Evolutionary conservation across 106 monocot genomes (phyloP).

Genomic region (Amphibolis antarctica): DNA sequence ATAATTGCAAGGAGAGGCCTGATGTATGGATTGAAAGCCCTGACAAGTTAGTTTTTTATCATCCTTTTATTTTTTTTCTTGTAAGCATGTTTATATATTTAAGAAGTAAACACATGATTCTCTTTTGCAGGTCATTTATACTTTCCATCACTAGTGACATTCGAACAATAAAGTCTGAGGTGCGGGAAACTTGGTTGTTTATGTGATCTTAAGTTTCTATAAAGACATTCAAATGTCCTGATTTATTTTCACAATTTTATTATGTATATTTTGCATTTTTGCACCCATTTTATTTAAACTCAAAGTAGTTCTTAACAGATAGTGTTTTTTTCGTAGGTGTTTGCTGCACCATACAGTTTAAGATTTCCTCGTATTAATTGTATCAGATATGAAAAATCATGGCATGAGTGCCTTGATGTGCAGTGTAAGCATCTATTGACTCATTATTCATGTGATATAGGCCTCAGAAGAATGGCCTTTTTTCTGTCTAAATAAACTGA

Average conservation of each 20-base stretch:
- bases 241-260: neutral
- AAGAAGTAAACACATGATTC: neutral
- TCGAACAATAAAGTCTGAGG: conserved; percentile 96
- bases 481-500: neutral
- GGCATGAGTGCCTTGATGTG: conserved; percentile 98
- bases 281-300: neutral
- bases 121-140: conserved; percentile 64
- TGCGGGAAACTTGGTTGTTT: conserved; percentile 8
- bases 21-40: conserved; percentile 99
- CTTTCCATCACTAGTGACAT: conserved; percentile 93
- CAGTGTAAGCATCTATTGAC: conserved; percentile 48
- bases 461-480: neutral
- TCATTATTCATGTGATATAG: neutral
- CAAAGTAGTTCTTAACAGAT: neutral
- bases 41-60: conserved; percentile 49
- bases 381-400: conserved; percentile 97
- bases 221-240: neutral
- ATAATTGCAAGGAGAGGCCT: conserved; percentile 97
- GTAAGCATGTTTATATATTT: neutral
- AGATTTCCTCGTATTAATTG: conserved; percentile 92
- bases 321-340: conserved; percentile 37
- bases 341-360: conserved; percentile 90
- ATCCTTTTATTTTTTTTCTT: neutral
- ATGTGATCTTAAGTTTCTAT: neutral
- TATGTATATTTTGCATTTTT: neutral